phyloP scores from a whole-genome alignment of 73 alveolate species.

The Paramecium primaurelia region DNA sequence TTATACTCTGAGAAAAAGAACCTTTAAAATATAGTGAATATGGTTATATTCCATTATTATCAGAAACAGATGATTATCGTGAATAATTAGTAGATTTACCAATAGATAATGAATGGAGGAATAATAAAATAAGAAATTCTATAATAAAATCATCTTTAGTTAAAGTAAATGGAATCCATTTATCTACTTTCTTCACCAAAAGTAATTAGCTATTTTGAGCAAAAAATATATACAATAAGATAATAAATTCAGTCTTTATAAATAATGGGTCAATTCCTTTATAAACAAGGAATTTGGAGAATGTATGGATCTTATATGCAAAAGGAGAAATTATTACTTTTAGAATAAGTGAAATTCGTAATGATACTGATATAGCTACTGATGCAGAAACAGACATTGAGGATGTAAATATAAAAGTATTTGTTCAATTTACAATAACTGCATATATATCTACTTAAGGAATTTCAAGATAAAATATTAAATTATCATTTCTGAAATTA shows the following conservation, averaged over 20 bases:
- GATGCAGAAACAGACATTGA: conserved; percentile 55
- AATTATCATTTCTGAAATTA: conserved; percentile 78
- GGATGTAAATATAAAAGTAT: conserved; percentile 58
- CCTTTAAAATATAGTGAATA: conserved; percentile 3
- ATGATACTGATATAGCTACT: conserved; percentile 36
- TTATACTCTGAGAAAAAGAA: not conserved
- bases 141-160: conserved; percentile 77
- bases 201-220: conserved; percentile 67
- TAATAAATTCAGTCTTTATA: conserved; percentile 72
- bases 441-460: conserved; percentile 78
- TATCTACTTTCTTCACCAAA: conserved; percentile 72
- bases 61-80: not conserved
- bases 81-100: not conserved
- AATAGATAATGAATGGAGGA: conserved; percentile 77
- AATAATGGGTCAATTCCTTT: conserved; percentile 73
- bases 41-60: not conserved
- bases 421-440: conserved; percentile 82
- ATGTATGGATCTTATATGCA: conserved; percentile 53
- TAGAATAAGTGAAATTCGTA: conserved; percentile 52
- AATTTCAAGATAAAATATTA: conserved; percentile 72
- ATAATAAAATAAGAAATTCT: conserved; percentile 65
- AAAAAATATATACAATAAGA: conserved; percentile 61
- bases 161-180: conserved; percentile 65
- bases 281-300: conserved; percentile 81
- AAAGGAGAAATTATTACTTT: conserved; percentile 64